Base-by-base conservation (phyloP, 202 grass and related monocot genomes). In the Saccharum hybrid region DNA sequence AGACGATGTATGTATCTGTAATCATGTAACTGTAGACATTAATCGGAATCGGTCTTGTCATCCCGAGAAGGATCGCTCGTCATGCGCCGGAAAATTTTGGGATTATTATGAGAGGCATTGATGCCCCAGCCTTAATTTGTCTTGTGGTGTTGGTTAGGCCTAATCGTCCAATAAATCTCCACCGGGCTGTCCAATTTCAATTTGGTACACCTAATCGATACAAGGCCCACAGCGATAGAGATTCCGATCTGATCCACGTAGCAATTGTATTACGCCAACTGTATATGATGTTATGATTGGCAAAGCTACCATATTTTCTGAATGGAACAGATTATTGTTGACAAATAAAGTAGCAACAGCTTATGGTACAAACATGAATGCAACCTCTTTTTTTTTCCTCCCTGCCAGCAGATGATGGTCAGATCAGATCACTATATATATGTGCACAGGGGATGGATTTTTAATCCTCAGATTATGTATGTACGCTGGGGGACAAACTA, bases 91-190 rank as follows among this genome's bases (percentile, higher is more conserved):
- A 82, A 86, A 40, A 62, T 18, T 57, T 72, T 78, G 23, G 16
- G 11, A 36, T 66, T 72, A 56, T 72, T 7, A 59, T 6, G 66
- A 82, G 65, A 52, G 31, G 51, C 45, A 72, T 2, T 57, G 46
- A 19, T 19, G 28, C 34, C 23, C 49, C 78, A 69, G 39, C 71
- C 63, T 68, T 36, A 84, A 69, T 76, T 76, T 84, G 81, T 76
- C 76, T 72, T 72, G 54, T 71, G 76, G 77, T 30, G 77, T 85
- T 82, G 34, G 88, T 87, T 87, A 80, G 76, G 75, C 71, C 76
- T 66, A 76, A 72, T 76, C 45, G 75, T 76, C 63, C 45, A 84
- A 80, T 71, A 49, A 80, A 76, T 84, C 59, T 87, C 65, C 75
- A 66, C 56, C 63, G 38, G 8, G 8, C 63, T 75, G 80, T 87